Evolutionary conservation across 2,329 filamentous ascomycete genomes (phyloP).

Genomic region (Penicillium rolfsii): DNA sequence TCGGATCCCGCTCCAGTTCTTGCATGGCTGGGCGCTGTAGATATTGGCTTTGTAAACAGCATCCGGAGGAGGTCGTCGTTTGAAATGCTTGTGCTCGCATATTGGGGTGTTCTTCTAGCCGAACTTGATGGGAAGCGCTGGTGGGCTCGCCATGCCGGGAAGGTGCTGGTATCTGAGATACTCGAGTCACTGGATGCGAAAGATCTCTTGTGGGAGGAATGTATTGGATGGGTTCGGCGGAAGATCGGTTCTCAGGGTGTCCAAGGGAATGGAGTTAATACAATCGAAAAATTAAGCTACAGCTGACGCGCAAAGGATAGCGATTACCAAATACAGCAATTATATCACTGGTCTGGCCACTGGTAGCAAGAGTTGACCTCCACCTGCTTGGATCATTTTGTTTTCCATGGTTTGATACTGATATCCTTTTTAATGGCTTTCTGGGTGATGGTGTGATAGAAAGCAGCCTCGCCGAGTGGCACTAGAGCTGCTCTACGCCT

Average conservation of each 20-base stretch:
- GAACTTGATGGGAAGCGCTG: constrained; percentile 29
- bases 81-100: constrained; percentile 30
- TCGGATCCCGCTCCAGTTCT: constrained; percentile 32
- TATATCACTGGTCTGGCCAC: background rate
- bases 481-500: too few relatives aligned
- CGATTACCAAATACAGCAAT: background rate
- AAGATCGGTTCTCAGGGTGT: background rate
- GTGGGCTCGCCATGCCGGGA: constrained; percentile 33
- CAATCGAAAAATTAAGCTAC: background rate
- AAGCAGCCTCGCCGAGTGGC: too few relatives aligned
- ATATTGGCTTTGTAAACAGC: constrained; percentile 27
- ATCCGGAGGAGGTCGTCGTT: constrained; percentile 25
- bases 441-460: too few relatives aligned
- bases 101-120: constrained; percentile 34
- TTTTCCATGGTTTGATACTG: background rate
- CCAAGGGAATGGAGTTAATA: background rate
- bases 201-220: constrained; percentile 17
- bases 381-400: background rate
- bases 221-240: constrained; percentile 16
- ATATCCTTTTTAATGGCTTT: background rate
- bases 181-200: constrained; percentile 5
- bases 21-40: constrained; percentile 33
- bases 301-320: background rate
- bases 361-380: background rate
- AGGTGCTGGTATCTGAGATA: constrained; percentile 23